A percentile compares a stretch with the other conserved stretches of the same genome.
phyloP scores from a whole-genome alignment of 2,329 filamentous ascomycete species.

The Mollisia scopiformis region DNA sequence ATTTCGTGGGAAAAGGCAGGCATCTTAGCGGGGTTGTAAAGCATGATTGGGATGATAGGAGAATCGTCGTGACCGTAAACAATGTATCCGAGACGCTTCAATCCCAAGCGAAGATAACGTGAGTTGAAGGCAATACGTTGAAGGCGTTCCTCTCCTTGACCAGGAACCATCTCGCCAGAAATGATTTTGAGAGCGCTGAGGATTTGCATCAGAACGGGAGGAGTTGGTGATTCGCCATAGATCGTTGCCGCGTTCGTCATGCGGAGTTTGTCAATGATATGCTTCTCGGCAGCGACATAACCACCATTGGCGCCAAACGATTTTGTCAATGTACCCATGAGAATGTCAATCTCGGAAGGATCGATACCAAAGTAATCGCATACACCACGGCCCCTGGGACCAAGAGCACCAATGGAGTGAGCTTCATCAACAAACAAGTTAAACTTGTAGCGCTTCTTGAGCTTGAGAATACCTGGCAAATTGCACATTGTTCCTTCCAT shows the following conservation, averaged over 20 bases:
- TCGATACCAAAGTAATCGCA: slow-evolving; percentile 97
- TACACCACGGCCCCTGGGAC: slow-evolving; percentile 85
- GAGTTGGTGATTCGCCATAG: slow-evolving; percentile 85
- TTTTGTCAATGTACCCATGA: slow-evolving; percentile 98
- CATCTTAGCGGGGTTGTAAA: slow-evolving; percentile 99
- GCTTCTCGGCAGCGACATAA: slow-evolving; percentile 87
- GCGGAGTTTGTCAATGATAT: slow-evolving; percentile 89
- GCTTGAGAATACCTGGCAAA: slow-evolving; percentile 81
- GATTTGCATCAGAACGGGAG: slow-evolving; percentile 90
- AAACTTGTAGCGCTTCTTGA: slow-evolving; percentile 98
- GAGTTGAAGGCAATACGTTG: slow-evolving; percentile 98
- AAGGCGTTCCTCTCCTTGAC: slow-evolving; percentile 92
- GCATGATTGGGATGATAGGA: slow-evolving; percentile 89
- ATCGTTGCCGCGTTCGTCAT: slow-evolving; percentile 84
- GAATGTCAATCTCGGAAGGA: slow-evolving; percentile 83
- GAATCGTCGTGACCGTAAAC: slow-evolving; percentile 98
- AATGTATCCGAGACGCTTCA: slow-evolving; percentile 96
- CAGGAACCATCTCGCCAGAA: slow-evolving; percentile 81
- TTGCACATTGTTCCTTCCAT: slow-evolving; percentile 99
- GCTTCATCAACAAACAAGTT: slow-evolving; percentile 95
- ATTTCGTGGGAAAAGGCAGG: slow-evolving; percentile 98
- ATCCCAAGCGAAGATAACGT: slow-evolving; percentile 92
- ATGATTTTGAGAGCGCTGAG: slow-evolving; percentile 85
- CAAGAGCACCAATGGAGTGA: slow-evolving; percentile 92
- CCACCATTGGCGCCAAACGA: slow-evolving; percentile 98